Conservation (phyloP, 192 early-diverging fungal species). For the Umbelopsis sp. region DNA sequence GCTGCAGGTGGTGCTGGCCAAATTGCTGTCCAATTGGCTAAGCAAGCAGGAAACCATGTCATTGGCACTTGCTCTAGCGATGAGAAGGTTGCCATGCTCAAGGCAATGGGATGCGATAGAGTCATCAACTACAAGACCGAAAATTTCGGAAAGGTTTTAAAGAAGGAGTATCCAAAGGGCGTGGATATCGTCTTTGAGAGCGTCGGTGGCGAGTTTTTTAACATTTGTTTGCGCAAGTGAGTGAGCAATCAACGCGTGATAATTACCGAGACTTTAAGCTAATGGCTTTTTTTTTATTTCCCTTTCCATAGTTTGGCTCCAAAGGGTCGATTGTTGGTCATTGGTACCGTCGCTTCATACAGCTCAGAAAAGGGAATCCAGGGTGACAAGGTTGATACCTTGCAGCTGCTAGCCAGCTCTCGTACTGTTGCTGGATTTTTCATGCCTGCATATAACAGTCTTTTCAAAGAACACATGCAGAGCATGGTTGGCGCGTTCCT, state of each 20-base stretch:
- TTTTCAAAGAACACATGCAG: slow-evolving; percentile 37
- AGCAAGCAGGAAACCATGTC: slow-evolving; percentile 58
- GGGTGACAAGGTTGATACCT: slow-evolving; percentile 47
- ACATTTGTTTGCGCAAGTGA: slow-evolving; percentile 41
- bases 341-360: slow-evolving; percentile 33
- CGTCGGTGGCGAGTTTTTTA: slow-evolving; percentile 59
- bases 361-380: slow-evolving; percentile 31
- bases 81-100: slow-evolving; percentile 53
- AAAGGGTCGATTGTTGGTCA: slow-evolving; percentile 37
- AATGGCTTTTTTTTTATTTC: slow-evolving; percentile 24
- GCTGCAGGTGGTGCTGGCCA: slow-evolving; percentile 65
- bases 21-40: slow-evolving; percentile 64
- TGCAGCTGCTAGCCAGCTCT: slow-evolving; percentile 50
- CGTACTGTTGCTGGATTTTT: slow-evolving; percentile 59
- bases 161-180: slow-evolving; percentile 57
- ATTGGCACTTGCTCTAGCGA: slow-evolving; percentile 62
- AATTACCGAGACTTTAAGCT: slow-evolving; percentile 41
- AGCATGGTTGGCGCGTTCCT: slow-evolving; percentile 31
- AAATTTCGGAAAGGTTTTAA: slow-evolving; percentile 48
- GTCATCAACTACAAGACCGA: slow-evolving; percentile 66
- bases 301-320: slow-evolving; percentile 24
- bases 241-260: slow-evolving; percentile 31
- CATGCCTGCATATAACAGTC: slow-evolving; percentile 47
- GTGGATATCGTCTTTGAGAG: slow-evolving; percentile 62
- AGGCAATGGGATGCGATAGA: slow-evolving; percentile 55